phyloP scores from a whole-genome alignment of 176 grass and related monocot species.

The Tillandsia fasciculata region DNA sequence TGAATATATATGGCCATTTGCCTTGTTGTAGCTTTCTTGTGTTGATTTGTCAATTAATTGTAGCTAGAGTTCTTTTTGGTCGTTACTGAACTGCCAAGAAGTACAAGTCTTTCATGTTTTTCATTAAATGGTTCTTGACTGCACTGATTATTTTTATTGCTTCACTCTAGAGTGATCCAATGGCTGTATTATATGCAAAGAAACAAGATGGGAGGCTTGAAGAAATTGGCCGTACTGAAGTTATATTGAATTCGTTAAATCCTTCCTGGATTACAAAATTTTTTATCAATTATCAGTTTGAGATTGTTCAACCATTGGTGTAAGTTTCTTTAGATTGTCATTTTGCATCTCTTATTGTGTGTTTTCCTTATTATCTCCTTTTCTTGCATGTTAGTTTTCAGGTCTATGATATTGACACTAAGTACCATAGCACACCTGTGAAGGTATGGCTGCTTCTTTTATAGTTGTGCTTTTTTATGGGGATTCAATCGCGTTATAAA shows the following conservation, averaged over 20 bases:
- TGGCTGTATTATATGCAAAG: constrained; percentile 61
- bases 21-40: too few species aligned
- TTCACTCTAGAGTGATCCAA: constrained; percentile 72
- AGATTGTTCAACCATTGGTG: constrained; percentile 78
- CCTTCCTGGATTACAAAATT: constrained; percentile 87
- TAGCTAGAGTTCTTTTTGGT: too few species aligned
- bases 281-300: constrained; percentile 86
- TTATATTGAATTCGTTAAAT: constrained; percentile 67
- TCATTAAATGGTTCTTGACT: not conserved
- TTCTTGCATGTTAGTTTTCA: constrained; percentile 42
- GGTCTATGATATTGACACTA: constrained; percentile 88
- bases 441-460: constrained; percentile 45
- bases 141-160: constrained; percentile 13
- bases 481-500: not conserved
- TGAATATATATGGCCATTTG: too few species aligned
- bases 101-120: too few species aligned
- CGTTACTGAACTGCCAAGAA: too few species aligned
- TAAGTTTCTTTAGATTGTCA: constrained; percentile 34
- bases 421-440: constrained; percentile 61
- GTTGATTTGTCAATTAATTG: too few species aligned
- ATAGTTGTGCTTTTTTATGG: not conserved
- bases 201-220: constrained; percentile 56
- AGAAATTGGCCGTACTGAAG: constrained; percentile 93
- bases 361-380: constrained; percentile 13
- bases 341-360: constrained; percentile 1